Percentiles rank a stretch among this genome's conserved stretches.
phyloP scores from a whole-genome alignment of 768 basidiomycete genomes.

The Suillus americanus region DNA sequence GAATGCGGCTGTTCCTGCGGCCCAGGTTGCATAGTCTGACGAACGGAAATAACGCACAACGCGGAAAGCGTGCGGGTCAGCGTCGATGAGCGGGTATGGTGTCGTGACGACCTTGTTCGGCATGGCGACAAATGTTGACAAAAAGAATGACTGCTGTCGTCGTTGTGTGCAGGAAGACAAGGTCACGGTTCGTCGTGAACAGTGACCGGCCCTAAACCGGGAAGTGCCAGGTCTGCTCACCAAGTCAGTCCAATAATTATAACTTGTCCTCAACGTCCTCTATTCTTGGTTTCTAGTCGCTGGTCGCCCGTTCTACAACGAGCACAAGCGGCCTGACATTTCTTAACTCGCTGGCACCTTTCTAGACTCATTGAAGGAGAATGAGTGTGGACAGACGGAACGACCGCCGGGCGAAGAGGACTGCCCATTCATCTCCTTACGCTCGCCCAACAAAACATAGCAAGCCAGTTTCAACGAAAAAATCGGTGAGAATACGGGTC shows the following conservation, averaged over 20 bases:
- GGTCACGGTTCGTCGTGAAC: constrained; percentile 12
- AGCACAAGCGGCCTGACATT: background rate
- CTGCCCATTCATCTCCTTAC: constrained; percentile 55
- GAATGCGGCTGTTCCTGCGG: constrained; percentile 73
- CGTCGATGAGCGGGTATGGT: constrained; percentile 89
- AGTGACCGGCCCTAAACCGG: constrained; percentile 32
- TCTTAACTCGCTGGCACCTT: constrained; percentile 12
- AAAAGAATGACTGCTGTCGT: constrained; percentile 2
- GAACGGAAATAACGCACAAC: constrained; percentile 88
- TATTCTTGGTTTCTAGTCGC: constrained; percentile 3
- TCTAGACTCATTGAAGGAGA: constrained; percentile 10
- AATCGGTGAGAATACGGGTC: constrained; percentile 41
- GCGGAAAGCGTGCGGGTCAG: constrained; percentile 85
- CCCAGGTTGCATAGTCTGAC: constrained; percentile 87
- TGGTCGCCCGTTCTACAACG: constrained; percentile 10
- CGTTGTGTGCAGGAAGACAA: background rate
- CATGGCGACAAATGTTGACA: constrained; percentile 22
- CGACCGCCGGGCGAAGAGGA: constrained; percentile 40
- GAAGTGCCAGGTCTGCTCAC: constrained; percentile 17
- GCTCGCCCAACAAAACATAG: constrained; percentile 35
- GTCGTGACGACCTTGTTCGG: constrained; percentile 53
- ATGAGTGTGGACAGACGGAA: constrained; percentile 61
- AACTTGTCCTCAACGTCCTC: constrained; percentile 19
- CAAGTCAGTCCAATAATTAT: constrained; percentile 7
- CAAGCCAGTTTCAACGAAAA: constrained; percentile 34